Percentiles rank a stretch among this genome's conserved stretches.
Evolutionary conservation across 441 rosid species (phyloP).

Genomic region (Populus hybrid): DNA sequence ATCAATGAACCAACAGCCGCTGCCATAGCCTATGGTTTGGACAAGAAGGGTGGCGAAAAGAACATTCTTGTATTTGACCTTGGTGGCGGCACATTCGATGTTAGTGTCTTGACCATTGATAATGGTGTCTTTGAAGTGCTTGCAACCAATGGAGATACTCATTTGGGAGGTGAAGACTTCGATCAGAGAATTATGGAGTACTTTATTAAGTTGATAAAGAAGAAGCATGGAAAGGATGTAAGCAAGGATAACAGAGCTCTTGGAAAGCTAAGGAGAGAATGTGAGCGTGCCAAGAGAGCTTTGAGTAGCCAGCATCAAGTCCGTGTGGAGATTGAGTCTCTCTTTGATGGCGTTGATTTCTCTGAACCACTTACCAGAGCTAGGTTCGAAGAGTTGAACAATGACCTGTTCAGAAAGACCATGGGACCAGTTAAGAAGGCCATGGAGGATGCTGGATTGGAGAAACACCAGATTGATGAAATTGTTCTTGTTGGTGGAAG

Average conservation of each 20-base stretch:
- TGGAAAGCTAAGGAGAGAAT: conserved; percentile 72
- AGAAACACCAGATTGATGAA: conserved; percentile 73
- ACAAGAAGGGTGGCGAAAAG: conserved; percentile 68
- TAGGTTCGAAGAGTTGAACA: conserved; percentile 76
- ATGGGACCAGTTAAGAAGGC: conserved; percentile 92
- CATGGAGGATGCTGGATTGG: conserved; percentile 78
- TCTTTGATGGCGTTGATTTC: conserved; percentile 63
- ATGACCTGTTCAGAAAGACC: conserved; percentile 67
- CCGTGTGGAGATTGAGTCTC: conserved; percentile 77
- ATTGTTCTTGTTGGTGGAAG: conserved; percentile 89
- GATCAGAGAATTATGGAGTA: conserved; percentile 89
- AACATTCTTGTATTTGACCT: conserved; percentile 74
- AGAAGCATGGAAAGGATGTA: conserved; percentile 88
- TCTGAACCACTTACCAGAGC: conserved; percentile 80
- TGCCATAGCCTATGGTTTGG: conserved; percentile 51
- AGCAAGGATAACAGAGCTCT: conserved; percentile 84
- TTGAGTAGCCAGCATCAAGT: conserved; percentile 81
- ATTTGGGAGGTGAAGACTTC: conserved; percentile 87
- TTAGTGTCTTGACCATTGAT: conserved; percentile 59
- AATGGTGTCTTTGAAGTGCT: conserved; percentile 62
- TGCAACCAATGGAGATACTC: conserved; percentile 75
- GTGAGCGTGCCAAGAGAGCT: conserved; percentile 82
- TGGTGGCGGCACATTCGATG: conserved; percentile 29
- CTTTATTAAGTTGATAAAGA: conserved; percentile 86
- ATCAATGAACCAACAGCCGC: no score